Percentiles rank a stretch among this genome's conserved stretches.
These are phyloP conservation scores for Moesziomyces parantarcticus DNA, from an alignment of 1,284 basidiomycete genomes.

Conservation along the genomic window DNA sequence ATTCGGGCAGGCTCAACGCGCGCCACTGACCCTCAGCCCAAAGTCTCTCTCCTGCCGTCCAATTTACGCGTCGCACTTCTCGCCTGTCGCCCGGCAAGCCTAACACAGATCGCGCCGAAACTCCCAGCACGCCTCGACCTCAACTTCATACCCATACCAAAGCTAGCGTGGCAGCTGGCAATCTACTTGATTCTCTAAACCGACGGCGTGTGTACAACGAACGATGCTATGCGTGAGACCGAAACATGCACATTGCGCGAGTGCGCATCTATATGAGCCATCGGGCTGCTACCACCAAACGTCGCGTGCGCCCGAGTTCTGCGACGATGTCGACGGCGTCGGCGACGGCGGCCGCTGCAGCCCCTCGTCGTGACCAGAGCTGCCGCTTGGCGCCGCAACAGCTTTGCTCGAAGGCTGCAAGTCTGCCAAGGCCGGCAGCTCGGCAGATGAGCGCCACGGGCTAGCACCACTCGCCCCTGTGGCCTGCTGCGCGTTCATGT, in stretches of 20 bases:
- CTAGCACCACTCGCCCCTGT: neutral
- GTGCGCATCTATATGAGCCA: neutral
- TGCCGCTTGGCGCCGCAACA: neutral
- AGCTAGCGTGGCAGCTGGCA: too few relatives aligned
- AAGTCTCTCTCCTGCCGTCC: too few relatives aligned
- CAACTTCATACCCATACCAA: too few relatives aligned
- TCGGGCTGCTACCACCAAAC: slow-evolving; percentile 24
- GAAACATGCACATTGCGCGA: neutral
- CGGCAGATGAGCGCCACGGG: slow-evolving; percentile 19
- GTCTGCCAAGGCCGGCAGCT: slow-evolving; percentile 7
- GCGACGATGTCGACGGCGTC: slow-evolving; percentile 14
- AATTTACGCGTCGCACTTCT: too few relatives aligned
- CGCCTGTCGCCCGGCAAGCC: too few relatives aligned
- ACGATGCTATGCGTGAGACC: neutral
- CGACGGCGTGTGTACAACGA: neutral
- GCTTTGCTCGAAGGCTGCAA: neutral
- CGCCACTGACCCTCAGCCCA: too few relatives aligned
- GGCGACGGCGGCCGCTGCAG: slow-evolving; percentile 19
- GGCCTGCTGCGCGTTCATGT: slow-evolving; percentile 9
- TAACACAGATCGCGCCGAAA: too few relatives aligned
- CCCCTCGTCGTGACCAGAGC: neutral
- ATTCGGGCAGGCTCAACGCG: too few relatives aligned
- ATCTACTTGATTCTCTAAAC: neutral
- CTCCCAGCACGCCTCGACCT: too few relatives aligned
- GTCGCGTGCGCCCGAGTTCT: slow-evolving; percentile 15